These are phyloP conservation scores for Phylloporus sp. DNA, from an alignment of 1,284 basidiomycete species.

Conservation along the genomic window DNA sequence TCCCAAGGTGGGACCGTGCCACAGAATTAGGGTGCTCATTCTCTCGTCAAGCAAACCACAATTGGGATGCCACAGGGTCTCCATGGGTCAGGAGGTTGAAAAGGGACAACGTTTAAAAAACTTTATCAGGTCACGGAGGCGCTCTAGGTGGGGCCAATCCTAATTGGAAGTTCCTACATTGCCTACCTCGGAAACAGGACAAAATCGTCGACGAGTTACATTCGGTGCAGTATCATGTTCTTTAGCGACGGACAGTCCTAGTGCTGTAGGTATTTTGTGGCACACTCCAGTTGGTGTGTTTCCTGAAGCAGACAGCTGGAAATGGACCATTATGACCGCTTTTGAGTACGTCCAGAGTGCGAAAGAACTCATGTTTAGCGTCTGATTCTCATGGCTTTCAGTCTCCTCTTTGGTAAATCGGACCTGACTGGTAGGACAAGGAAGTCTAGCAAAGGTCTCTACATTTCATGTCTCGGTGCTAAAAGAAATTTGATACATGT, in stretches of 20 bases:
- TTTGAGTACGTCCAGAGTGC: slow-evolving; percentile 76
- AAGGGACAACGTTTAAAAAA: slow-evolving; percentile 88
- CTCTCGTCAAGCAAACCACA: slow-evolving; percentile 1
- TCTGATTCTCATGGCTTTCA: slow-evolving; percentile 27
- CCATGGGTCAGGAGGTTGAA: slow-evolving; percentile 98
- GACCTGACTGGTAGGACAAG: slow-evolving; percentile 31
- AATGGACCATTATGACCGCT: slow-evolving; percentile 92
- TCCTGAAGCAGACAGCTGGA: slow-evolving; percentile 83
- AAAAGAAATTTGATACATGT: no score
- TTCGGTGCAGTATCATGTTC: slow-evolving; percentile 9
- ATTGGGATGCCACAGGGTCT: slow-evolving; percentile 66
- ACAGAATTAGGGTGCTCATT: slow-evolving; percentile 58
- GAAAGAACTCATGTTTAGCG: not conserved
- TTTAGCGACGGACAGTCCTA: slow-evolving; percentile 1
- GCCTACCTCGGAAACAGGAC: slow-evolving; percentile 89
- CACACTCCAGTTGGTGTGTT: slow-evolving; percentile 77
- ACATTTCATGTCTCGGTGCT: no score
- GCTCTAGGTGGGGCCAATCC: slow-evolving; percentile 84
- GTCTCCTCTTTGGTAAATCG: slow-evolving; percentile 57
- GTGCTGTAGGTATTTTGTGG: slow-evolving; percentile 71
- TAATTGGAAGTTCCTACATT: slow-evolving; percentile 97
- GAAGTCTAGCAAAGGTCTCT: no score
- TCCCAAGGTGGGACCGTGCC: slow-evolving; percentile 57
- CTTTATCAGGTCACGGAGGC: slow-evolving; percentile 94
- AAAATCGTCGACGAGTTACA: slow-evolving; percentile 94